phyloP scores from a whole-genome alignment of 441 rosid species.

The Pelargonium australe region DNA sequence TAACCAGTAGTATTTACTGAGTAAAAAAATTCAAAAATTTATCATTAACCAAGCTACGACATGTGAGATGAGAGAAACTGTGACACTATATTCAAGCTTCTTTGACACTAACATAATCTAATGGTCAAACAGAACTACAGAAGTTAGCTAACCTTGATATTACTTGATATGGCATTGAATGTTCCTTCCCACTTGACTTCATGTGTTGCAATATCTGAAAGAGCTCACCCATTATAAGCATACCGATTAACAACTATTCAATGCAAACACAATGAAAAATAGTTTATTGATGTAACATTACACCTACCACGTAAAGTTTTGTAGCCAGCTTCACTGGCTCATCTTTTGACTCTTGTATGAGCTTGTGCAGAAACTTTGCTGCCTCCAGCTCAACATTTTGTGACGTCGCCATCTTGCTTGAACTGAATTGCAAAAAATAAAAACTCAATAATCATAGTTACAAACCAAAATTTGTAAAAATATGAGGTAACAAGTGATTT shows the following conservation, averaged over 20 bases:
- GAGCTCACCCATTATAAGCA: slow-evolving; percentile 17
- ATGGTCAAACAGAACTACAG: neutral
- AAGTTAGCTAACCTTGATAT: slow-evolving; percentile 66
- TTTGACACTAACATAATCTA: neutral
- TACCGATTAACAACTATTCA: neutral
- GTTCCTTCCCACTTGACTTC: slow-evolving; percentile 96
- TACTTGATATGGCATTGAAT: slow-evolving; percentile 98
- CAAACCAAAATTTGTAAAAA: neutral
- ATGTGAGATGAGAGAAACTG: neutral
- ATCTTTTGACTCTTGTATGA: slow-evolving; percentile 93
- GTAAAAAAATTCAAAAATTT: neutral
- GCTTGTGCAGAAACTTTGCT: slow-evolving; percentile 98
- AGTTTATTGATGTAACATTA: slow-evolving; percentile 14
- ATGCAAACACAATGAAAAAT: slow-evolving; percentile 13
- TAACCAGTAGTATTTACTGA: neutral
- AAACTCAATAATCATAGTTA: neutral
- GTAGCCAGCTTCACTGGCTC: slow-evolving; percentile 94
- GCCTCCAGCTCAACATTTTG: slow-evolving; percentile 95
- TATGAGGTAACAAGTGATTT: neutral
- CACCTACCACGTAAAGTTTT: slow-evolving; percentile 85
- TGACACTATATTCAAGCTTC: neutral
- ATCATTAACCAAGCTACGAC: neutral
- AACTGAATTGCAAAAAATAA: slow-evolving; percentile 15
- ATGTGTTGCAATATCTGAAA: slow-evolving; percentile 92
- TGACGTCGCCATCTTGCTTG: slow-evolving; percentile 61